Evolutionary conservation across 2,329 filamentous ascomycete species (phyloP), one percentile per base, ranked within the genome.

Genomic region (Bretziella fagacearum): DNA sequence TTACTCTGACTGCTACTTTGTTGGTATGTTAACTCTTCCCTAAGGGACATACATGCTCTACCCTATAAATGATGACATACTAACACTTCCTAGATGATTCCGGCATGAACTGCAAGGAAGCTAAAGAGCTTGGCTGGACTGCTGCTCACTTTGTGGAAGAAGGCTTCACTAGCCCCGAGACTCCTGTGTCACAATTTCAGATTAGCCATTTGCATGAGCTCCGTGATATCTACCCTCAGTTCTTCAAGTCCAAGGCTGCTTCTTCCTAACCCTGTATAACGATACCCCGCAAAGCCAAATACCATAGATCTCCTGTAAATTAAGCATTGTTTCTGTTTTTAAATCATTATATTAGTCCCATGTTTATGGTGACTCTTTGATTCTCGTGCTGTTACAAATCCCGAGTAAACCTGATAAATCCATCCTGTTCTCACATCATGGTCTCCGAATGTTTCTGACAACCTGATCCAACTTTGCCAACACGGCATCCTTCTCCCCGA

Each of bases 71-170:
- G 20, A 22, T 20, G 11, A 32, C 8, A 7, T 41, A 18, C 20
- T 45, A 33, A 49, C 36, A 5, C 8, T 18, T 3, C 29, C 10
- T 39, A 85, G 91, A 98, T 59, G 91, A 98, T 59, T 94, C 86
- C 0, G 77, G 75, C 49, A 62, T 79, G 53, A 98, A 98, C 59
- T 93, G 84, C 60, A 73, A 69, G 53, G 78, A 78, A 52, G 84
- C 86, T 1, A 71, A 81, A 53, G 74, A 76, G 27, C 71, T 87
- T 52, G 91, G 91, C 17, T 98, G 91, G 91, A 84, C 76, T 10
- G 77, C 81, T 1, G 82, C 74, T 4, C 91, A 96, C 62, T 70
- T 95, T 18, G 77, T 96, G 4, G 91, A 96, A 59, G 77, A 83
- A 29, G 74, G 72, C 5, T 68, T 85, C 27, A 65, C 72, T 13